Conservation (phyloP, 805 yeast species). For the Lachancea dasiensis region DNA sequence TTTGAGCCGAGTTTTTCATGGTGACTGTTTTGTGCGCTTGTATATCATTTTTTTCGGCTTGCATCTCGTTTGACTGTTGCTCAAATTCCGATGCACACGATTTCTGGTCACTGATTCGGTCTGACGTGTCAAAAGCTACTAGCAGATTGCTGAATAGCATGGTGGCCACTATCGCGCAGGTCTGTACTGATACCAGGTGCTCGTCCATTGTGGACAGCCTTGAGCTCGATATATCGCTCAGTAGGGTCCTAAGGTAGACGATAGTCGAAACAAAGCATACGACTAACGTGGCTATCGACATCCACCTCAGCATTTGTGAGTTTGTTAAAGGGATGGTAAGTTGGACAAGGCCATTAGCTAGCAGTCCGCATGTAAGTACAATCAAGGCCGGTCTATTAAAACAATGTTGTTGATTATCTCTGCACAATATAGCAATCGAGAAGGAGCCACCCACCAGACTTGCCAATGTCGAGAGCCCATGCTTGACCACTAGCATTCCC, state of each 20-base stretch:
- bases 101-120: not conserved
- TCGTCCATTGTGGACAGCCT: not conserved
- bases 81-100: not conserved
- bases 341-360: not conserved
- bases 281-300: not conserved
- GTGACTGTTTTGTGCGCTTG: constrained; percentile 18
- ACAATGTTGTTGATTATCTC: not conserved
- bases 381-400: constrained; percentile 4
- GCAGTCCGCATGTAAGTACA: constrained; percentile 2
- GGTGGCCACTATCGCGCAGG: constrained; percentile 4
- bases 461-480: not conserved
- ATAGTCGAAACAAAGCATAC: constrained; percentile 2
- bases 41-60: constrained; percentile 3
- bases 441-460: constrained; percentile 7
- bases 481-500: not conserved
- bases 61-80: constrained; percentile 4
- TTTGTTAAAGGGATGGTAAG: not conserved
- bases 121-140: constrained; percentile 1
- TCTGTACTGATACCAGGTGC: constrained; percentile 6
- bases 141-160: constrained; percentile 6
- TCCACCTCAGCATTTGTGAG: not conserved
- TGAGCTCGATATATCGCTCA: not conserved
- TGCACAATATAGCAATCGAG: constrained; percentile 7
- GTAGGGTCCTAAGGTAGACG: not conserved
- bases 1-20: constrained; percentile 31